Evolutionary conservation across 257 asterid species (phyloP).

Genomic region (Nicotiana obtusifolia): DNA sequence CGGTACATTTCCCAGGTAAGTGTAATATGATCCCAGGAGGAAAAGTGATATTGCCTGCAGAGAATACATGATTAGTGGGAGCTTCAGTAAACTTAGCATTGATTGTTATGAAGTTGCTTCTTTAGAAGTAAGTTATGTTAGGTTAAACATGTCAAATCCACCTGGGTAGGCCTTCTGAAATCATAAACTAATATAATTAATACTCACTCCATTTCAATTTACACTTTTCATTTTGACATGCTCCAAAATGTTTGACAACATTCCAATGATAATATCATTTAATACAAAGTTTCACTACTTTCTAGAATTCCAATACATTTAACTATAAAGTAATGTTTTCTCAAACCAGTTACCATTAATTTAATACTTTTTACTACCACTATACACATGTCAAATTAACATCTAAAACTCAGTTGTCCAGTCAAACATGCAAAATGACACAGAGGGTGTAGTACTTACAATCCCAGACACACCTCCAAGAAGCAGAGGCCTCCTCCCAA

Average conservation of each 20-base stretch:
- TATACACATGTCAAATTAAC: slow-evolving; percentile 6
- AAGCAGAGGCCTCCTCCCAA: slow-evolving; percentile 94
- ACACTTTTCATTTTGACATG: not conserved
- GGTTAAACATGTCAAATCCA: not conserved
- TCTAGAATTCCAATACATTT: not conserved
- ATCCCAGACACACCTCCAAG: slow-evolving; percentile 98
- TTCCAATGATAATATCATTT: not conserved
- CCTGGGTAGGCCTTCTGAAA: not conserved
- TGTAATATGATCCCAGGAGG: slow-evolving; percentile 91
- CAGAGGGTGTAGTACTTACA: slow-evolving; percentile 40
- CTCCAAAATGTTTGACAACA: not conserved
- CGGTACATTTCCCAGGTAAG: slow-evolving; percentile 52
- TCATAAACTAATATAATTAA: not conserved
- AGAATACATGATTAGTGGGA: slow-evolving; percentile 16
- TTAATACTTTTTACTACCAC: not conserved
- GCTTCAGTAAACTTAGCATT: not conserved
- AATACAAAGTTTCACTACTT: not conserved
- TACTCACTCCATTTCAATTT: not conserved
- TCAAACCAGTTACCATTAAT: not conserved
- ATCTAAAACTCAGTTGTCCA: not conserved
- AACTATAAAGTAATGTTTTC: not conserved
- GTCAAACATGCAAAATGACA: not conserved
- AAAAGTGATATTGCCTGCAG: slow-evolving; percentile 76
- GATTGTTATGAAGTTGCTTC: not conserved
- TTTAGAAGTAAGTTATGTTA: not conserved